Evolutionary conservation across 2,329 filamentous ascomycete species (phyloP), one percentile per base, ranked within the genome.

Genomic region (Cryphonectria naterciae): DNA sequence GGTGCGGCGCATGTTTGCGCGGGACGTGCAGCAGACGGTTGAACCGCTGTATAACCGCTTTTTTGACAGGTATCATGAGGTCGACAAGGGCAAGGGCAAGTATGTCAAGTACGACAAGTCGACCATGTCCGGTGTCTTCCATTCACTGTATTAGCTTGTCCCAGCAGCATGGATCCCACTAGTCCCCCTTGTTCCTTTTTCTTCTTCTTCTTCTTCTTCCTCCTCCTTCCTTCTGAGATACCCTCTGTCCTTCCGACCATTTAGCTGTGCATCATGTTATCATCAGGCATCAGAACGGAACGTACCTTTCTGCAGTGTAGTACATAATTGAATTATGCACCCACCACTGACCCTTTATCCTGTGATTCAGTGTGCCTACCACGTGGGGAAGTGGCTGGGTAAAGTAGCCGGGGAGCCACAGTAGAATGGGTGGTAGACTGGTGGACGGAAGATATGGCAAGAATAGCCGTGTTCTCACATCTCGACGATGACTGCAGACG

Each of bases 101-200:
- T 97, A 98, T 81, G 94, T 97, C 80, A 98, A 97, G 84, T 98
- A 97, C 80, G 95, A 98, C 83, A 98, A 98, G 85, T 86, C 86
- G 56, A 88, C 90, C 64, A 91, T 99, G 77, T 89, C 92, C 63
- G 88, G 88, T 32, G 85, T 91, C 13, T 91, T 91, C 76, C 77
- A 84, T 68, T 87, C 85, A 68, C 79, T 90, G 39, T 85, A 84
- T 73, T 85, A 73, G 70, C 58, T 8, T 67, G 49, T 43, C 32
- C 49, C 17, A 22, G 37, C 37, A 17, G 49, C 32, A 7, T 49
- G 46, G 46, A 22, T n/a, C 54, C 25, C 46, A 17, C 32, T 28
- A 13, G 8, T 2, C 3, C 37, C 60, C 22, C 43, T 32, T 32
- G 32, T 4, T 32, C 32, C 1, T 32, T 32, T 32, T 32, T 32